Evolutionary conservation across 2,329 filamentous ascomycete species (phyloP), one percentile per base, ranked within the genome.

Genomic region (Aspergillus calidoustus): DNA sequence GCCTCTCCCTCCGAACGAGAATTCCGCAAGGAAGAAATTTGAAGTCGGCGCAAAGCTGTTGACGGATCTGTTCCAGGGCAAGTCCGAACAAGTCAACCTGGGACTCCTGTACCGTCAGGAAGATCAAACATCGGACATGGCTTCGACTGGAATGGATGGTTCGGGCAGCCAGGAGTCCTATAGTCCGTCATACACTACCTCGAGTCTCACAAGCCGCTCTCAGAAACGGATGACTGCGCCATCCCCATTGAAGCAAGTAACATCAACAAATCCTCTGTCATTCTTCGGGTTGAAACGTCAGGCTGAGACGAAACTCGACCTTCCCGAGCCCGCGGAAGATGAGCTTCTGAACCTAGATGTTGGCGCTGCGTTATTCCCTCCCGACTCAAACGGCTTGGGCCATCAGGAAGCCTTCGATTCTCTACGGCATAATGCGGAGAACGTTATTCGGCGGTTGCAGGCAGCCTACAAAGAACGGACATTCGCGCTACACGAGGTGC

Each of bases 321-420:
- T 72, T 6, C 76, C 74, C 7, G 76, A 76, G 58, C 76, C 74
- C 8, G 74, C 81, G n/a, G 71, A 76, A 44, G 85, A 88, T 67
- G 82, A 85, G 60, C 75, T 88, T 25, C 72, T 85, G 7, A 83
- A 81, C 58, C 72, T 88, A 48, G 83, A 87, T 71, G 82, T 88
- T 65, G 76, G 78, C 41, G 77, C 80, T 30, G 77, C 83, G 6
- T 80, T 88, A 46, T 87, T 86, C 66, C 84, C 85, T 6, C 74
- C 82, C 41, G 82, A 81, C 2, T 77, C 80, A 0, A 73, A 79
- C 15, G 79, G 83, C 63, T 77, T 83, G 3, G 77, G 81, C 19
- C 80, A 80, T 2, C 83, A 84, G 5, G 81, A 83, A 47, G 82
- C 84, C 1, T 84, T 87, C 75, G 81, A 86, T 68, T 81, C 82